phyloP scores from a whole-genome alignment of 257 asterid genomes.

The Echites panduratus region DNA sequence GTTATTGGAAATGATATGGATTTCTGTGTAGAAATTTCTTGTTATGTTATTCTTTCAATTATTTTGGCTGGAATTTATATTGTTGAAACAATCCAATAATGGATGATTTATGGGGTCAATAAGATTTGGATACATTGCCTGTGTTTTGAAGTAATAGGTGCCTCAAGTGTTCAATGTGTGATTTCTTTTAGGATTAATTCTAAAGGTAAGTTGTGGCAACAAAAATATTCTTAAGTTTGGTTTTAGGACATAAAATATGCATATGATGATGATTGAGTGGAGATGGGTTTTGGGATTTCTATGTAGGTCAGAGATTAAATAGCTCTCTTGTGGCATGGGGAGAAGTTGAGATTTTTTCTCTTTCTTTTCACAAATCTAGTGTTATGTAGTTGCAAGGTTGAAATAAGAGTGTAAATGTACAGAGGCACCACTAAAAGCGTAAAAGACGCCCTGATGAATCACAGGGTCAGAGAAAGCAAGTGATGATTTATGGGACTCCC shows the following conservation, averaged over 20 bases:
- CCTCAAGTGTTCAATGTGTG: background rate
- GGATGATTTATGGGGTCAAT: background rate
- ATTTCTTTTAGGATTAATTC: background rate
- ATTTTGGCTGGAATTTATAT: background rate
- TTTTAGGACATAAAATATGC: background rate
- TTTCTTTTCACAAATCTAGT: background rate
- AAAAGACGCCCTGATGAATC: constrained; percentile 6
- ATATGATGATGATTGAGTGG: background rate
- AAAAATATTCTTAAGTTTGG: background rate
- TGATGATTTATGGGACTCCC: constrained; percentile 17
- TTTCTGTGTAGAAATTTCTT: background rate
- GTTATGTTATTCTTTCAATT: background rate
- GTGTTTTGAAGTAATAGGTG: background rate
- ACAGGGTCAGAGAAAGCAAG: constrained; percentile 9
- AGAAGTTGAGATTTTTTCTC: background rate
- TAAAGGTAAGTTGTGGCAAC: background rate
- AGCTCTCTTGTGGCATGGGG: background rate
- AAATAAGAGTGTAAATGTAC: background rate
- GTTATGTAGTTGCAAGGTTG: background rate
- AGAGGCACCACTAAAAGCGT: background rate
- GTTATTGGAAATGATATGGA: background rate
- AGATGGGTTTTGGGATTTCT: background rate
- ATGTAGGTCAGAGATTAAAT: background rate
- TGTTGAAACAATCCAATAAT: too few species aligned
- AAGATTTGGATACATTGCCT: background rate